Base-by-base conservation (phyloP, 2,329 filamentous ascomycete species). In the Ophiocordyceps australis region DNA sequence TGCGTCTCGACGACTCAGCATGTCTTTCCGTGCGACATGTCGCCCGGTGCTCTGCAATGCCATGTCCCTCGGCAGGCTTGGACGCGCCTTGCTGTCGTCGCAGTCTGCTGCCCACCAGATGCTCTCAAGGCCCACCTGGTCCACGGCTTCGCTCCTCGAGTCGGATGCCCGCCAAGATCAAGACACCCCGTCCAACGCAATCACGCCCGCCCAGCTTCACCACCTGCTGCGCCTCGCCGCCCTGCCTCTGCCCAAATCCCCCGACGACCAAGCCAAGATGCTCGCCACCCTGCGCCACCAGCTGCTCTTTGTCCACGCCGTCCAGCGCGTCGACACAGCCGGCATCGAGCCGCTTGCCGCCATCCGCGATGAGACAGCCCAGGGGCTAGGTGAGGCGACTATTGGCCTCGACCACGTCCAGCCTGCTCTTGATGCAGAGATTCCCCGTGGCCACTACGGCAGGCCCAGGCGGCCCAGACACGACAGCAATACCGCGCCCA, bases 181-280 rank as follows among this genome's bases (percentile, higher is more conserved):
- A 11, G 15, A 3, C 20, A 9, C 13, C 17, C 18, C 6, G 23
- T 12, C 38, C 39, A 43, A 57, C 25, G 48, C 49, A 29, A 63
- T 91, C 33, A 72, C 75, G 0, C 55, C 70, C 1, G 45, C 67
- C 23, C 73, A 82, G 46, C 65, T 95, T 0, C 71, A 69, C 38
- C 86, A 94, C 47, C 71, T 95, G 8, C 73, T 94, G 19, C 78
- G 80, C 12, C 73, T 95, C 20, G 92, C 85, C 4, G 85, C 86
- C 10, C 73, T 98, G 0, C 83, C 86, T 0, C 62, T 63, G 2
- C 83, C 86, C 0, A 52, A 59, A 12, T 59, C 59, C 3, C 35
- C 55, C 2, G 58, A 58, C 26, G 74, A 83, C 38, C 76, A 92
- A 45, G 40, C 55, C 0, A 52, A 59, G 15, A 81, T 93, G 68